Conservation (phyloP, 495 filamentous ascomycete species). For the Lineolata rhizophorae region DNA sequence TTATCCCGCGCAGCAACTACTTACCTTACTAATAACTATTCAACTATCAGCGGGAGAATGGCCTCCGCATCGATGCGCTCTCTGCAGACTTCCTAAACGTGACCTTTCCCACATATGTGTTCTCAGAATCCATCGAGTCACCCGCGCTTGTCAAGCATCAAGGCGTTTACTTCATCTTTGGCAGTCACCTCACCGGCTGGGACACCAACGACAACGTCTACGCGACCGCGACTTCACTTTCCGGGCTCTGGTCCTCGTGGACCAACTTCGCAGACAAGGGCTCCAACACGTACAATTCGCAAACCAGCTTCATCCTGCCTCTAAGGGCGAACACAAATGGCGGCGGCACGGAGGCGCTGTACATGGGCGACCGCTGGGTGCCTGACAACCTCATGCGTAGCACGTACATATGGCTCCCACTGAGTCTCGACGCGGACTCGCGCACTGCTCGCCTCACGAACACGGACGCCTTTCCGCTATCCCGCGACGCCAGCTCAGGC, state of each 20-base stretch:
- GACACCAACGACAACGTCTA: constrained; percentile 38
- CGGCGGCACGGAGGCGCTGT: constrained; percentile 25
- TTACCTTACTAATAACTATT: neutral
- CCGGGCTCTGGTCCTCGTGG: constrained; percentile 36
- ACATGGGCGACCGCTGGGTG: constrained; percentile 47
- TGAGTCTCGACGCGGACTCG: constrained; percentile 32
- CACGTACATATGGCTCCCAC: constrained; percentile 46
- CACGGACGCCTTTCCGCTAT: no score
- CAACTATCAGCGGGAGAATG: constrained; percentile 21
- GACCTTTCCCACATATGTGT: constrained; percentile 19
- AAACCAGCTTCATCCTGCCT: constrained; percentile 29
- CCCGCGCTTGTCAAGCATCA: constrained; percentile 29
- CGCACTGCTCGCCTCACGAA: no score
- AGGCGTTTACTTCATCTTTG: constrained; percentile 29
- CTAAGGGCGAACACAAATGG: no score
- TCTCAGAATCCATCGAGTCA: constrained; percentile 23
- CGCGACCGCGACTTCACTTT: constrained; percentile 20
- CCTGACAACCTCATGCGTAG: constrained; percentile 32
- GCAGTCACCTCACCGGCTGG: constrained; percentile 23
- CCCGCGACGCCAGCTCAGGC: no score
- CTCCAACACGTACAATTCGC: constrained; percentile 29
- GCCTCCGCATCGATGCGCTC: constrained; percentile 28
- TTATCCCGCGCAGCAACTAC: neutral
- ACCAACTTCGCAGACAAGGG: constrained; percentile 31
- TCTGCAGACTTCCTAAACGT: constrained; percentile 26